Conservation (phyloP, 164 flowering plant genomes). For the Umbellularia californica region DNA sequence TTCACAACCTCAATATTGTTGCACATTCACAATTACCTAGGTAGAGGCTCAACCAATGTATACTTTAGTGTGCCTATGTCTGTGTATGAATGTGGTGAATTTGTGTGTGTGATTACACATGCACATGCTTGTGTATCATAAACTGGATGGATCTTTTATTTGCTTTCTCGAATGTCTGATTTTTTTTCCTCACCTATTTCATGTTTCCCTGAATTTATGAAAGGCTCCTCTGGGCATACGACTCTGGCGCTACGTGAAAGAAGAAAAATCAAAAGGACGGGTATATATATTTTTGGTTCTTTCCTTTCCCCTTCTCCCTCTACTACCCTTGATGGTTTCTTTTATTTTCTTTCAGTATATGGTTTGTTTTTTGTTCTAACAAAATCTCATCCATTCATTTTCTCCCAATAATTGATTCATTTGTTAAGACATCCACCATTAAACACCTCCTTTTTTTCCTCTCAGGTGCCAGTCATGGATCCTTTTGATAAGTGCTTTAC, state of each 20-base stretch:
- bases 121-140: neutral
- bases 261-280: constrained; percentile 53
- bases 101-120: neutral
- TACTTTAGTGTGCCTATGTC: neutral
- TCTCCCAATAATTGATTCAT: neutral
- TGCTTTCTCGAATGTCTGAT: neutral
- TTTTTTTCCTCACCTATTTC: neutral
- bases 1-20: neutral
- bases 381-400: neutral
- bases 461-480: constrained; percentile 50
- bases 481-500: constrained; percentile 6
- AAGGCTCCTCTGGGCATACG: constrained; percentile 80
- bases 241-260: constrained; percentile 40
- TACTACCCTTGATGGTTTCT: neutral
- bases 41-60: neutral
- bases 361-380: neutral
- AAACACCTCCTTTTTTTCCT: constrained; percentile 1
- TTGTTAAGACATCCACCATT: neutral
- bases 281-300: constrained; percentile 20
- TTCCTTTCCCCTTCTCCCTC: neutral
- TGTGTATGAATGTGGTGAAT: too few species aligned
- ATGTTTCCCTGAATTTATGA: constrained; percentile 10
- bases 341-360: neutral
- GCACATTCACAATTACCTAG: neutral
- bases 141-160: neutral